phyloP scores from a whole-genome alignment of 257 asterid species.

The Nicotiana knightiana region DNA sequence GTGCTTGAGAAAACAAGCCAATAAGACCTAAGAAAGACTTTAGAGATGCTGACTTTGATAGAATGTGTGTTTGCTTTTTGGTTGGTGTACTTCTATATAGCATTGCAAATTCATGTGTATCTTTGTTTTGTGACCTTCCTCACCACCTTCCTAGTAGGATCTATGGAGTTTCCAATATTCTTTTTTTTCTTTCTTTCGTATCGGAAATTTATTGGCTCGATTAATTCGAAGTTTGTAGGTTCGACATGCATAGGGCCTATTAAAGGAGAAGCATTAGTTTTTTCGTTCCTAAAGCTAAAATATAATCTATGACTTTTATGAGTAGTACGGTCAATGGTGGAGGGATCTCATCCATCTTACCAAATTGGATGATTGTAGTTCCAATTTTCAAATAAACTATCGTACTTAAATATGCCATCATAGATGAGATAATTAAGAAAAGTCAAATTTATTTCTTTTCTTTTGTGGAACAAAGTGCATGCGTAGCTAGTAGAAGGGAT shows the following conservation, averaged over 20 bases:
- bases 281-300: too few relatives aligned
- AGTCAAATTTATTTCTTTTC: background rate
- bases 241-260: background rate
- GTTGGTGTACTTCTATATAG: background rate
- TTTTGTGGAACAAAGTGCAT: background rate
- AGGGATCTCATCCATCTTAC: too few relatives aligned
- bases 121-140: slow-evolving; percentile 14
- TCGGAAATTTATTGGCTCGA: background rate
- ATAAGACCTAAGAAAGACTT: background rate
- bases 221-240: background rate
- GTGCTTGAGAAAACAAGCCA: background rate
- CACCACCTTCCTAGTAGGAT: slow-evolving; percentile 20
- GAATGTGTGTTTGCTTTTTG: background rate
- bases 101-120: background rate
- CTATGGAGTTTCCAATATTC: slow-evolving; percentile 8
- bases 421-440: background rate
- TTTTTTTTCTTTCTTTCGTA: background rate
- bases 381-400: too few relatives aligned
- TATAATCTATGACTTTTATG: too few relatives aligned
- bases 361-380: too few relatives aligned
- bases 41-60: background rate
- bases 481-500: background rate
- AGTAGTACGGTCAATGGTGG: too few relatives aligned
- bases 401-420: background rate
- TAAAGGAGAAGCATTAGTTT: background rate